These are phyloP conservation scores for Ustilago tritici DNA, from an alignment of 1,284 basidiomycete genomes.

Conservation along the genomic window DNA sequence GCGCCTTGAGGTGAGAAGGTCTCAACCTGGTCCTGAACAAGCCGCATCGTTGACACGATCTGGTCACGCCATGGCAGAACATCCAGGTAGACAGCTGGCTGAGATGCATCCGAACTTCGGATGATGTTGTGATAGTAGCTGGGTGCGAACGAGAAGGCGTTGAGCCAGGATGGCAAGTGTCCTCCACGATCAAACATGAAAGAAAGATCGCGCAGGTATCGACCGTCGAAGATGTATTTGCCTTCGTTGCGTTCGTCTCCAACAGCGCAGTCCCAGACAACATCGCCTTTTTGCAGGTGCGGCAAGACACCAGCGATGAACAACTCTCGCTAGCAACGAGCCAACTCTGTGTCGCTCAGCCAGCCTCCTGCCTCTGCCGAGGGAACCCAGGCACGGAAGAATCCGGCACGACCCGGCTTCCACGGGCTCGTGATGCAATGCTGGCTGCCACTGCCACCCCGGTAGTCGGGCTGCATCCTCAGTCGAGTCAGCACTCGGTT, in stretches of 20 bases:
- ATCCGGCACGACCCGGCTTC: constrained; percentile 68
- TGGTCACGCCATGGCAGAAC: constrained; percentile 66
- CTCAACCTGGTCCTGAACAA: constrained; percentile 70
- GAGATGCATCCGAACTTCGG: constrained; percentile 45
- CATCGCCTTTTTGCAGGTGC: constrained; percentile 68
- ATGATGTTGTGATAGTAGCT: constrained; percentile 71
- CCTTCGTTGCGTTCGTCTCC: constrained; percentile 62
- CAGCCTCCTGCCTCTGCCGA: constrained; percentile 51
- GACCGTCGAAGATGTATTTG: constrained; percentile 70
- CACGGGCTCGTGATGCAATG: constrained; percentile 45
- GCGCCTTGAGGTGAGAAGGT: constrained; percentile 67
- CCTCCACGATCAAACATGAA: constrained; percentile 69
- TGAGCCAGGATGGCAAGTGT: constrained; percentile 70
- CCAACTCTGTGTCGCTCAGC: constrained; percentile 62
- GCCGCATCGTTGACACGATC: constrained; percentile 66
- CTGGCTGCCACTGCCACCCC: neutral
- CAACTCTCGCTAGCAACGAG: constrained; percentile 65
- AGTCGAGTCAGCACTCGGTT: constrained; percentile 69
- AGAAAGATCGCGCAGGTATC: constrained; percentile 65
- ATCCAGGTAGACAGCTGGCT: constrained; percentile 66
- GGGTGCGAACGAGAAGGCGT: constrained; percentile 68
- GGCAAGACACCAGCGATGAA: constrained; percentile 68
- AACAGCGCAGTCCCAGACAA: constrained; percentile 70
- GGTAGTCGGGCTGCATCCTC: constrained; percentile 62
- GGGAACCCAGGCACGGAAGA: constrained; percentile 70